These are phyloP conservation scores for Aspergillus cejpii DNA, from an alignment of 2,329 filamentous ascomycete genomes.

Conservation along the genomic window DNA sequence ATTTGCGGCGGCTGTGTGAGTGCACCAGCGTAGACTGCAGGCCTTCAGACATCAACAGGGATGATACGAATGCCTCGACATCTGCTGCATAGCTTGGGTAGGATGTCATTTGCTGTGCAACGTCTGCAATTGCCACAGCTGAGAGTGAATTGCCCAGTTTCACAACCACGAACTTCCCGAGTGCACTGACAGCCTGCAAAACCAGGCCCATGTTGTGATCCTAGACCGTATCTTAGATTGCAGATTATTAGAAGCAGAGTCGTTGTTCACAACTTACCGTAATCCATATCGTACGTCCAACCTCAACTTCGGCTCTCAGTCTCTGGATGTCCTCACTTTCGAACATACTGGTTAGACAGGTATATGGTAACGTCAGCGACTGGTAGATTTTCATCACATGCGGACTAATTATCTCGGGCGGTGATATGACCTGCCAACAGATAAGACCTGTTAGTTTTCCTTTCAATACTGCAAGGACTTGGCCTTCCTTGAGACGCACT, in stretches of 20 bases:
- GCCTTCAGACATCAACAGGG: constrained; percentile 46
- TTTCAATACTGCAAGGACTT: neutral
- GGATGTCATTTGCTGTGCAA: constrained; percentile 32
- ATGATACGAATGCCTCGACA: constrained; percentile 33
- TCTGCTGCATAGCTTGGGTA: constrained; percentile 21
- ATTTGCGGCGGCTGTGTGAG: constrained; percentile 29
- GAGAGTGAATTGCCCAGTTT: constrained; percentile 67
- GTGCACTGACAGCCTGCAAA: constrained; percentile 60
- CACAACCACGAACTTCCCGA: constrained; percentile 68
- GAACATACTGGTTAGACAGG: constrained; percentile 63
- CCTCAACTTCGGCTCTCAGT: constrained; percentile 59
- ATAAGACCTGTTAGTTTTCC: constrained; percentile 4
- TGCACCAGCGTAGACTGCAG: constrained; percentile 49
- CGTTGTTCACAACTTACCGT: constrained; percentile 42
- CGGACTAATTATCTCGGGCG: constrained; percentile 53
- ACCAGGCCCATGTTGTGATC: constrained; percentile 71
- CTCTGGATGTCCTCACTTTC: constrained; percentile 51
- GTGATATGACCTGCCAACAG: constrained; percentile 35
- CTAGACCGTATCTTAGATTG: constrained; percentile 22
- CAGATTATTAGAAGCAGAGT: neutral
- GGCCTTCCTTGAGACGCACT: constrained; percentile 25
- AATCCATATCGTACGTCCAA: constrained; percentile 55
- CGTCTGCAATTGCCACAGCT: constrained; percentile 51
- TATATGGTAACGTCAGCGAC: constrained; percentile 61
- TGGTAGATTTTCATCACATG: constrained; percentile 53